A percentile compares a stretch with the other conserved stretches of the same genome.
These are phyloP conservation scores for Lagenidium giganteum DNA, from an alignment of 352 stramenopile species.

Conservation along the genomic window DNA sequence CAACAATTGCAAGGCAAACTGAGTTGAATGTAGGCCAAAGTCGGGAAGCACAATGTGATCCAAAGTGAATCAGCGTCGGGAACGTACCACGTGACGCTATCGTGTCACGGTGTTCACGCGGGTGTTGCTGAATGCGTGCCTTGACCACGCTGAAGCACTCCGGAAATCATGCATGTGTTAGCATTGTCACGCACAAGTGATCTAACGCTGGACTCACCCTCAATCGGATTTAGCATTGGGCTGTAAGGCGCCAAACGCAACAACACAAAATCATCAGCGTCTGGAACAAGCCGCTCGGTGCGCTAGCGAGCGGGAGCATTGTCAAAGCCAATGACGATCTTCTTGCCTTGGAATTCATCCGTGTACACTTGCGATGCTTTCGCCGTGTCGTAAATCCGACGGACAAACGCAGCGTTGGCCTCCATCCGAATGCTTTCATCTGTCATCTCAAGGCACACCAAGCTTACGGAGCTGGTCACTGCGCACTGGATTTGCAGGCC, in stretches of 20 bases:
- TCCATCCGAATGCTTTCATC: slow-evolving; percentile 19
- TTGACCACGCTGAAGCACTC: too few relatives aligned
- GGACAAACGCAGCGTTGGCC: slow-evolving; percentile 16
- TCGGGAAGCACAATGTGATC: too few relatives aligned
- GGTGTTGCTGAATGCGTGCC: too few relatives aligned
- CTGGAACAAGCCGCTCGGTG: slow-evolving; percentile 1
- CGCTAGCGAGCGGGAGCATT: slow-evolving; percentile 15
- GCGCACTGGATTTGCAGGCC: slow-evolving; percentile 21
- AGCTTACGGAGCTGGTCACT: neutral
- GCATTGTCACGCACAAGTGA: too few relatives aligned
- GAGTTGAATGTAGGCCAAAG: too few relatives aligned
- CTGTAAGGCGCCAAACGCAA: slow-evolving; percentile 13
- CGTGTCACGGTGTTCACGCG: too few relatives aligned
- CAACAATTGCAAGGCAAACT: too few relatives aligned
- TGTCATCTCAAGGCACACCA: too few relatives aligned
- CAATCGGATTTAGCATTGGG: slow-evolving; percentile 20
- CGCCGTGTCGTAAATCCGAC: slow-evolving; percentile 3
- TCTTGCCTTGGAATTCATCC: slow-evolving; percentile 12
- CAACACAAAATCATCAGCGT: slow-evolving; percentile 12
- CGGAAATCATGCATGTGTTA: too few relatives aligned
- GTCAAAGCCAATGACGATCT: slow-evolving; percentile 18
- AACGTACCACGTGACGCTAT: too few relatives aligned
- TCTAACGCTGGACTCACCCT: too few relatives aligned
- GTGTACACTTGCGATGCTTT: slow-evolving; percentile 5
- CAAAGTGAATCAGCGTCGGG: too few relatives aligned